phyloP scores from a whole-genome alignment of 768 basidiomycete genomes.

The Russula compacta region DNA sequence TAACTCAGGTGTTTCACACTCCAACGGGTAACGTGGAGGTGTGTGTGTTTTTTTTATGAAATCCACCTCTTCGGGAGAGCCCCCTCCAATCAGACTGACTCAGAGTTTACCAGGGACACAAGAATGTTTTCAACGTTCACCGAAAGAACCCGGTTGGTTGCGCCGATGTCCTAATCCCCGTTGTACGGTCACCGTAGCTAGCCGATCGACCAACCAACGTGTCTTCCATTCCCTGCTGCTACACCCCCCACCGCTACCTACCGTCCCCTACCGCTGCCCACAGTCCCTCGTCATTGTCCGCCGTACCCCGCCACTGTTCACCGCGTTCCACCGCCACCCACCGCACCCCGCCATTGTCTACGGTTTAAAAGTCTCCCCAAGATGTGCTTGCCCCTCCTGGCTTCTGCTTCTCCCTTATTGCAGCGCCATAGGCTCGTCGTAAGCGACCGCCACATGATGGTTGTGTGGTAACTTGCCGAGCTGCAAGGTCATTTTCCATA shows the following conservation, averaged over 20 bases:
- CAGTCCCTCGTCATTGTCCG: too few relatives aligned
- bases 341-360: too few relatives aligned
- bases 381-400: background rate
- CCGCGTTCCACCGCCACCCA: too few relatives aligned
- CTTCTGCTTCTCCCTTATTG: background rate
- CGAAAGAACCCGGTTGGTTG: background rate
- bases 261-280: too few relatives aligned
- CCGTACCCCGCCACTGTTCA: too few relatives aligned
- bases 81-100: background rate
- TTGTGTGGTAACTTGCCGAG: background rate
- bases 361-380: too few relatives aligned
- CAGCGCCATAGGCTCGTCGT: background rate
- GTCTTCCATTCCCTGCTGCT: too few relatives aligned
- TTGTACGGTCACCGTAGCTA: background rate
- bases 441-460: background rate
- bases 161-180: background rate
- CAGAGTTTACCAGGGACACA: background rate
- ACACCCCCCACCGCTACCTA: too few relatives aligned
- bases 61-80: background rate
- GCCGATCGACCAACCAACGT: background rate
- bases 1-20: background rate
- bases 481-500: background rate
- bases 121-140: background rate
- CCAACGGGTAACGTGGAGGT: too few relatives aligned
- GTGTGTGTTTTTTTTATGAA: background rate